A percentile compares a stretch with the other conserved stretches of the same genome.
phyloP scores from a whole-genome alignment of 805 yeast genomes.

The Candida tammaniensis region DNA sequence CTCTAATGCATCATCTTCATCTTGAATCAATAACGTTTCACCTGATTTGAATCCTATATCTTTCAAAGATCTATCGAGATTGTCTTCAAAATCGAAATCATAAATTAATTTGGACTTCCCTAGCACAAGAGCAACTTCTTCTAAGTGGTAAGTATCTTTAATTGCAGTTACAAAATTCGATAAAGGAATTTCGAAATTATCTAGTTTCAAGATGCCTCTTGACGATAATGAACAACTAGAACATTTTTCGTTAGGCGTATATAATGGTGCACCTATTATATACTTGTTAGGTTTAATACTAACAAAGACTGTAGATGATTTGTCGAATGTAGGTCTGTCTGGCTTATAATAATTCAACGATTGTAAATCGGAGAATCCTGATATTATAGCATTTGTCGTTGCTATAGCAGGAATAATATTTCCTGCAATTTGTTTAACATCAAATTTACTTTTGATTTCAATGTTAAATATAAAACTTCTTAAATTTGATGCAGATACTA shows the following conservation, averaged over 20 bases:
- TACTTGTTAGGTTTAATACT: conserved; percentile 56
- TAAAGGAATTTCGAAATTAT: conserved; percentile 16
- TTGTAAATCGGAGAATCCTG: conserved; percentile 80
- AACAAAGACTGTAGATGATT: conserved; percentile 34
- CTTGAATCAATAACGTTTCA: conserved; percentile 67
- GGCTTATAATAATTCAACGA: conserved; percentile 53
- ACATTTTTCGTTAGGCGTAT: conserved; percentile 68
- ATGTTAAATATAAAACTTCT: conserved; percentile 71
- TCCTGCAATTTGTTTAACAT: conserved; percentile 92
- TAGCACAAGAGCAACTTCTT: conserved; percentile 55
- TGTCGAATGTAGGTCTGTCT: conserved; percentile 2
- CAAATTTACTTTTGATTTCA: conserved; percentile 73
- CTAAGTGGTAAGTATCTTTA: conserved; percentile 48
- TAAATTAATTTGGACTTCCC: conserved; percentile 64
- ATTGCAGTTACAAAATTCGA: conserved; percentile 52
- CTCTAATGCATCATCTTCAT: conserved; percentile 69
- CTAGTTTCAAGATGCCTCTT: conserved; percentile 47
- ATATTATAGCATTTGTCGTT: conserved; percentile 92
- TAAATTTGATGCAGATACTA: conserved; percentile 79
- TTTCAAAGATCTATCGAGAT: conserved; percentile 45
- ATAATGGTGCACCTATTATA: conserved; percentile 60
- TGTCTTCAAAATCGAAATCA: conserved; percentile 77
- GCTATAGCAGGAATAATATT: conserved; percentile 98
- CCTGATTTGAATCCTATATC: conserved; percentile 56
- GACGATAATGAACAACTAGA: conserved; percentile 57